phyloP scores from a whole-genome alignment of 208 protist genomes.

The Crithidia mellificae region DNA sequence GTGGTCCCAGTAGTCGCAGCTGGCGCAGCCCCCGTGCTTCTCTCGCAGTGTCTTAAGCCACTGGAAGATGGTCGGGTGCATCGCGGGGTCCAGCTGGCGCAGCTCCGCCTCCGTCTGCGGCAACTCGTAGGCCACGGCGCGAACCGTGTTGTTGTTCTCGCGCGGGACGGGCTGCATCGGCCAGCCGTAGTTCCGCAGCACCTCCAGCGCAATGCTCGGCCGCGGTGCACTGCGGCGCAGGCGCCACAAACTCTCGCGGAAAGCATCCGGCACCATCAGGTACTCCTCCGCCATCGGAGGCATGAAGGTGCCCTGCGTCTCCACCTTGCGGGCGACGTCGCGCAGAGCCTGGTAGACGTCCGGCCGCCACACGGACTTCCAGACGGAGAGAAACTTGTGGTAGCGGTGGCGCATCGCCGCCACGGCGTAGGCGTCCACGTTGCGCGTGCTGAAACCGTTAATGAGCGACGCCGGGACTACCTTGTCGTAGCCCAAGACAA shows the following conservation, averaged over 20 bases:
- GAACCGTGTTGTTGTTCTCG: constrained; percentile 45
- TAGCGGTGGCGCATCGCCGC: constrained; percentile 39
- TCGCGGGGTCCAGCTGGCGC: constrained; percentile 55
- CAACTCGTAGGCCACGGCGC: constrained; percentile 35
- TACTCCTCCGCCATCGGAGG: constrained; percentile 37
- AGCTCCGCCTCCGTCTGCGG: constrained; percentile 54
- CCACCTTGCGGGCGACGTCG: constrained; percentile 41
- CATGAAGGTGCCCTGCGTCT: constrained; percentile 59
- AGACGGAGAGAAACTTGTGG: constrained; percentile 45
- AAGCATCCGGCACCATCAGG: constrained; percentile 62
- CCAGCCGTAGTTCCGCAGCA: constrained; percentile 72
- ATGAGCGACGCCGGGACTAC: constrained; percentile 65
- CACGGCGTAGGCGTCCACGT: constrained; percentile 31
- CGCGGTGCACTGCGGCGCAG: constrained; percentile 59
- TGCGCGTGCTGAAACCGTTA: constrained; percentile 32
- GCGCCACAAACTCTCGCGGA: constrained; percentile 79
- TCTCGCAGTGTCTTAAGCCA: constrained; percentile 67
- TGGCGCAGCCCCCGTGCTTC: constrained; percentile 58
- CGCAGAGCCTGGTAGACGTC: constrained; percentile 73
- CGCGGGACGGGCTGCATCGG: constrained; percentile 10
- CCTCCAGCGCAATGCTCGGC: constrained; percentile 65
- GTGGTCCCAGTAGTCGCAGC: constrained; percentile 83
- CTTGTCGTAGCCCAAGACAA: constrained; percentile 33
- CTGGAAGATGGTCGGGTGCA: constrained; percentile 63
- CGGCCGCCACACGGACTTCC: constrained; percentile 67